Percentiles rank a stretch among this genome's conserved stretches.
These are phyloP conservation scores for Malassezia caprae DNA, from an alignment of 1,284 basidiomycete species.

Conservation along the genomic window DNA sequence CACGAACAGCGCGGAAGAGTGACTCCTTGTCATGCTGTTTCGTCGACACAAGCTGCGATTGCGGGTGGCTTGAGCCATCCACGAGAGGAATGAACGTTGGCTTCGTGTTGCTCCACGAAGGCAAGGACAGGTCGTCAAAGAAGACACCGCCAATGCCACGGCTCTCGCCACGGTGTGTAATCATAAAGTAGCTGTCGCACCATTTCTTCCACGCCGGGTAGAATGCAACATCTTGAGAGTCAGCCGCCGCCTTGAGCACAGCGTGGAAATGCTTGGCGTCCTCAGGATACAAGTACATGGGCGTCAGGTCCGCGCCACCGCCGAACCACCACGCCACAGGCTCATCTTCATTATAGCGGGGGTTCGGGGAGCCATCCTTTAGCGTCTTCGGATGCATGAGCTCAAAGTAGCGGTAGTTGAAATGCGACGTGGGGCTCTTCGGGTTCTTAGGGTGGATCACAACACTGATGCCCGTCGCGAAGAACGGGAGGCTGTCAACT, in stretches of 20 bases:
- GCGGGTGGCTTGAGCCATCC: conserved; percentile 24
- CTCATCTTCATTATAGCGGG: conserved; percentile 33
- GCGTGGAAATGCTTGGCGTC: conserved; percentile 80
- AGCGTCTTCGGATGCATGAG: conserved; percentile 41
- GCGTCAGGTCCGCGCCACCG: conserved; percentile 90
- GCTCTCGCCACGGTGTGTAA: conserved; percentile 79
- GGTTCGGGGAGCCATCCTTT: conserved; percentile 41
- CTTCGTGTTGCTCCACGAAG: conserved; percentile 18
- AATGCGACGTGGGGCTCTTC: conserved; percentile 65
- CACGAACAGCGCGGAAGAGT: conserved; percentile 38
- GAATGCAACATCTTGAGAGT: conserved; percentile 60
- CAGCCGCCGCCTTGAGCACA: conserved; percentile 67
- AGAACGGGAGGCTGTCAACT: conserved; percentile 67
- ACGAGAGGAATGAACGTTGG: conserved; percentile 26
- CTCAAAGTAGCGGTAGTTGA: conserved; percentile 98
- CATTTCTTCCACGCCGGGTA: conserved; percentile 80
- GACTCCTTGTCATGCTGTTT: conserved; percentile 31
- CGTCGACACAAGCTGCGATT: conserved; percentile 17
- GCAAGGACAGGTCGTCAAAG: conserved; percentile 59
- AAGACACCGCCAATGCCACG: conserved; percentile 91
- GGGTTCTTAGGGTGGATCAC: conserved; percentile 92
- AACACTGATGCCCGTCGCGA: conserved; percentile 79
- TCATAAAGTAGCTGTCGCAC: conserved; percentile 96
- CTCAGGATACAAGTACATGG: conserved; percentile 78
- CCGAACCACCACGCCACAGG: conserved; percentile 93